A percentile compares a stretch with the other conserved stretches of the same genome.
Conservation (phyloP, 768 basidiomycete genomes). For the Kondoa subrosea region DNA sequence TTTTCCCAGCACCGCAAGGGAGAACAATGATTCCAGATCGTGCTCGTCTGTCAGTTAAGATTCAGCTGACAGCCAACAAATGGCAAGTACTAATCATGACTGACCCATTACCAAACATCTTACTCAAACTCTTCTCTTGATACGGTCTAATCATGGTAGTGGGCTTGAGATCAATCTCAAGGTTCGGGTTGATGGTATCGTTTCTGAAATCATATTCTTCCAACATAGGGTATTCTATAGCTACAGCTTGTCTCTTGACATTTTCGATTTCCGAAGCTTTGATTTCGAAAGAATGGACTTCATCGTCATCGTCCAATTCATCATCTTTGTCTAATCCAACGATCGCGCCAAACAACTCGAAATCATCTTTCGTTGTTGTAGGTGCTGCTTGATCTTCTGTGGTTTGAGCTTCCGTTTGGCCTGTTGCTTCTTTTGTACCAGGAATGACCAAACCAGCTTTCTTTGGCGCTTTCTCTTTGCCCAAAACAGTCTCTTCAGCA, state of each 20-base stretch:
- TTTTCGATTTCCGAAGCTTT: constrained; percentile 85
- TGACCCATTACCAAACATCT: constrained; percentile 99
- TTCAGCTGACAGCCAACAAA: neutral
- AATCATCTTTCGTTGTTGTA: constrained; percentile 37
- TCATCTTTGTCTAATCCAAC: constrained; percentile 78
- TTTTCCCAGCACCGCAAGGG: constrained; percentile 97
- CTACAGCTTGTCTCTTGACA: constrained; percentile 90
- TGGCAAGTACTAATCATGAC: constrained; percentile 25
- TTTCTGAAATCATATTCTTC: constrained; percentile 99
- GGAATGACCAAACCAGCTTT: constrained; percentile 71
- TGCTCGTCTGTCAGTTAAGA: constrained; percentile 53
- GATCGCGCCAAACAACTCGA: constrained; percentile 83
- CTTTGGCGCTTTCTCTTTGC: constrained; percentile 63
- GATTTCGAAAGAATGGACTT: constrained; percentile 93
- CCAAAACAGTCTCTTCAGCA: constrained; percentile 35
- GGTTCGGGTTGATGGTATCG: constrained; percentile 84
- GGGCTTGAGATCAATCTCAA: constrained; percentile 97
- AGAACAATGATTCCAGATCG: constrained; percentile 95
- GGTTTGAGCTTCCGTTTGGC: constrained; percentile 27
- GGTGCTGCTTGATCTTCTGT: constrained; percentile 8
- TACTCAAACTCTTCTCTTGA: constrained; percentile 93
- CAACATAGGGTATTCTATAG: constrained; percentile 90
- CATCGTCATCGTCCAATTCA: constrained; percentile 92
- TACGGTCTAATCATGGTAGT: constrained; percentile 94
- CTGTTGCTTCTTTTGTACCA: constrained; percentile 50